Percentiles rank a stretch among this genome's conserved stretches.
phyloP scores from a whole-genome alignment of 2,329 filamentous ascomycete species.

The Bisporella sp. region DNA sequence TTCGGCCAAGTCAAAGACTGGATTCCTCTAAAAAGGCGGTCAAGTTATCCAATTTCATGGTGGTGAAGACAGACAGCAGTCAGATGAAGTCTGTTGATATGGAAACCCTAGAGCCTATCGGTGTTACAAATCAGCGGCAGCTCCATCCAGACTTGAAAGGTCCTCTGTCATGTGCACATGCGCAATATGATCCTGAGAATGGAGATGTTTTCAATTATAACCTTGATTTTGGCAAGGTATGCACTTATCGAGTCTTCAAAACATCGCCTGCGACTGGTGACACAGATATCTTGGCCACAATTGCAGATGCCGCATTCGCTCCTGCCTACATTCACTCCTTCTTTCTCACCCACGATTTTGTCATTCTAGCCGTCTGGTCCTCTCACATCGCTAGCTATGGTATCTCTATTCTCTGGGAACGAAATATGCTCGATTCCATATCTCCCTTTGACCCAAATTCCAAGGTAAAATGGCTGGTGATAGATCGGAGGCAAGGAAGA shows the following conservation, averaged over 20 bases:
- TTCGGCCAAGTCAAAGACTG: not conserved
- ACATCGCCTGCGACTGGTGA: constrained; percentile 54
- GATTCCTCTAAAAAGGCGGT: not conserved
- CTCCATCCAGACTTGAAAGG: constrained; percentile 62
- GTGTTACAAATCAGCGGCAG: constrained; percentile 47
- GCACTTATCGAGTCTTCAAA: constrained; percentile 64
- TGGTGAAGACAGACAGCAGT: constrained; percentile 40
- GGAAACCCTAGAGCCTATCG: constrained; percentile 65
- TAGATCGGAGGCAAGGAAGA: constrained; percentile 55
- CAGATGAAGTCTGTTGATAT: constrained; percentile 52
- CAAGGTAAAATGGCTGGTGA: constrained; percentile 62
- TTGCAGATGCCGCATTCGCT: constrained; percentile 40
- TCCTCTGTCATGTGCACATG: constrained; percentile 62
- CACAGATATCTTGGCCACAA: constrained; percentile 64
- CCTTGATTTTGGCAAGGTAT: constrained; percentile 49
- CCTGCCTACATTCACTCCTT: constrained; percentile 79
- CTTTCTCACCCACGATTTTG: constrained; percentile 63
- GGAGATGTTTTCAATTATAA: constrained; percentile 82
- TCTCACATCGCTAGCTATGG: constrained; percentile 53
- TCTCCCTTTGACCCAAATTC: constrained; percentile 50
- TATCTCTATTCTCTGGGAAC: constrained; percentile 52
- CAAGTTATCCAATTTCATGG: constrained; percentile 18
- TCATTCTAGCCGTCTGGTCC: constrained; percentile 67
- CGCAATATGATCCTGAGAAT: constrained; percentile 61
- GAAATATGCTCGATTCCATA: constrained; percentile 64